Evolutionary conservation across 2,329 filamentous ascomycete species (phyloP).

Genomic region (Akanthomyces uredinophilus): DNA sequence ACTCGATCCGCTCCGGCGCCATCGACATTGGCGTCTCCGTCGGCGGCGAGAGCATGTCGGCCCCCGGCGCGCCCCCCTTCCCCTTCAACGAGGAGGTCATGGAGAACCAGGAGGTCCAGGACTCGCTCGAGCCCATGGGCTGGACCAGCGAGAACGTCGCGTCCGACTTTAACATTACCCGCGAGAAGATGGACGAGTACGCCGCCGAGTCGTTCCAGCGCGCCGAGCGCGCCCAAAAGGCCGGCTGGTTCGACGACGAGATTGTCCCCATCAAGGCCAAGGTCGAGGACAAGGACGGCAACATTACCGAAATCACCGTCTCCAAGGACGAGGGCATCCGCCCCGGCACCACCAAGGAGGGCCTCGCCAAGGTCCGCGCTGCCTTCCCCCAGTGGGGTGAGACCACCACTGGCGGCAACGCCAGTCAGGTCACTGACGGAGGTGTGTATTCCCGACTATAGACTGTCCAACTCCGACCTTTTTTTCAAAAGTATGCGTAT

Average conservation of each 20-base stretch:
- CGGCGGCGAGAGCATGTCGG: conserved; percentile 85
- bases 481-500: not conserved
- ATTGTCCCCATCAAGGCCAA: conserved; percentile 82
- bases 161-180: conserved; percentile 77
- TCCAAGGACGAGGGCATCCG: conserved; percentile 87
- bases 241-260: conserved; percentile 88
- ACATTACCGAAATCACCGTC: conserved; percentile 71
- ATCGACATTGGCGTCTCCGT: conserved; percentile 86
- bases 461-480: not conserved
- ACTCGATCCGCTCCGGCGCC: conserved; percentile 71
- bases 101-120: conserved; percentile 67
- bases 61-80: conserved; percentile 63
- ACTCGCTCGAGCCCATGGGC: conserved; percentile 95
- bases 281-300: conserved; percentile 78
- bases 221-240: conserved; percentile 85
- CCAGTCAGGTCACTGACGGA: conserved; percentile 91
- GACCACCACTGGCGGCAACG: conserved; percentile 85
- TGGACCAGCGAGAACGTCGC: conserved; percentile 97
- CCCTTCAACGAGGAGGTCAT: conserved; percentile 76
- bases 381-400: conserved; percentile 90
- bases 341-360: conserved; percentile 81
- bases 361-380: conserved; percentile 75
- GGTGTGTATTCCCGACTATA: conserved; percentile 39
- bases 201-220: conserved; percentile 83
- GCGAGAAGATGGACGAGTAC: conserved; percentile 77